These are phyloP conservation scores for Boletus sensibilis DNA, from an alignment of 768 basidiomycete genomes.

Conservation along the genomic window DNA sequence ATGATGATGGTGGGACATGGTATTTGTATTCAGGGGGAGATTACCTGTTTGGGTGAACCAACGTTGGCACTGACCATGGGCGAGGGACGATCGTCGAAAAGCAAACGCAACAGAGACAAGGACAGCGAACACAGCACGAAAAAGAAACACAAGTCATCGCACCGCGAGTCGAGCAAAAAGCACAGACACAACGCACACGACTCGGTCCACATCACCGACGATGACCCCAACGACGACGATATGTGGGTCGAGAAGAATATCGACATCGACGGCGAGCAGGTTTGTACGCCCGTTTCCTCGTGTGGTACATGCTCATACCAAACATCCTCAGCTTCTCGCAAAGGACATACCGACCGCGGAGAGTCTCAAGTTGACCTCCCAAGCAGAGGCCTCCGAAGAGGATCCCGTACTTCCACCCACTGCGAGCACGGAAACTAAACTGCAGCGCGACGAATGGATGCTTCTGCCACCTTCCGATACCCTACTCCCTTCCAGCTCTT, in stretches of 20 bases:
- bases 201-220: slow-evolving; percentile 52
- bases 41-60: slow-evolving; percentile 1
- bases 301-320: slow-evolving; percentile 6
- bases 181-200: slow-evolving; percentile 35
- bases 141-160: slow-evolving; percentile 54
- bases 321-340: slow-evolving; percentile 50
- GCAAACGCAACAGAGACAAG: slow-evolving; percentile 35
- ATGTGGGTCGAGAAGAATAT: slow-evolving; percentile 91
- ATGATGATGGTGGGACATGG: background rate
- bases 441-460: slow-evolving; percentile 91
- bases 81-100: slow-evolving; percentile 22
- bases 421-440: slow-evolving; percentile 44
- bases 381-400: slow-evolving; percentile 46
- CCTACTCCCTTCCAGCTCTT: slow-evolving; percentile 31
- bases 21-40: background rate
- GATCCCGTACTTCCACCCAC: slow-evolving; percentile 49
- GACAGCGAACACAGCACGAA: slow-evolving; percentile 48
- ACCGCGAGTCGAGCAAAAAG: slow-evolving; percentile 38
- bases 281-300: slow-evolving; percentile 36
- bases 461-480: slow-evolving; percentile 39
- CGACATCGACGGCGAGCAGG: slow-evolving; percentile 71
- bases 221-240: slow-evolving; percentile 70
- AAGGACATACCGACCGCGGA: slow-evolving; percentile 76
- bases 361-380: slow-evolving; percentile 66
- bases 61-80: slow-evolving; percentile 20